These are phyloP conservation scores for Cyberlindnera samutprakarnensis DNA, from an alignment of 805 yeast species.

Conservation along the genomic window DNA sequence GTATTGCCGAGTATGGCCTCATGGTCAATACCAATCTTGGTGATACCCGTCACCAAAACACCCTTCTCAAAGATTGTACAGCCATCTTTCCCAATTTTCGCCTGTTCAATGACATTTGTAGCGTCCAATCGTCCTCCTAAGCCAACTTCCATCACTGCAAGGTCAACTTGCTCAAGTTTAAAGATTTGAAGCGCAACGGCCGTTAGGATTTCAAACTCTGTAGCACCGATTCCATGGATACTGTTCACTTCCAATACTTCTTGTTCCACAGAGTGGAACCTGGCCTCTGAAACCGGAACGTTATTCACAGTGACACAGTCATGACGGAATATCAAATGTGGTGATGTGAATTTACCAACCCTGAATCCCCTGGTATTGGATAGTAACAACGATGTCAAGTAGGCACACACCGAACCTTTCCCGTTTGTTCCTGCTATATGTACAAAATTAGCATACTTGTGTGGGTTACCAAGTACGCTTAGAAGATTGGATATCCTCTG, in stretches of 20 bases:
- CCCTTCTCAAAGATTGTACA: conserved; percentile 20
- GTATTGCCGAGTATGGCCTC: conserved; percentile 67
- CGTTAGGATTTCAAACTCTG: conserved; percentile 84
- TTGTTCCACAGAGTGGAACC: conserved; percentile 39
- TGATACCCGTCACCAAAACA: conserved; percentile 61
- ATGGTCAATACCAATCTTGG: conserved; percentile 86
- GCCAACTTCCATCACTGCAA: conserved; percentile 91
- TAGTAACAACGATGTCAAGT: conserved; percentile 57
- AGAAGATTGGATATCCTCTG: conserved; percentile 41
- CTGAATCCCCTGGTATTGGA: conserved; percentile 29
- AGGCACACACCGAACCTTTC: conserved; percentile 88
- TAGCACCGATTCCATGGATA: conserved; percentile 47
- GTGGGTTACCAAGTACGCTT: conserved; percentile 59
- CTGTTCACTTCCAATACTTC: conserved; percentile 35
- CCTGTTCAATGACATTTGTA: conserved; percentile 58
- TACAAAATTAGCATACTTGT: conserved; percentile 51
- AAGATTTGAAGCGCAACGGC: conserved; percentile 81
- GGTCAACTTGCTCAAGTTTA: conserved; percentile 45
- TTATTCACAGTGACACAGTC: conserved; percentile 72
- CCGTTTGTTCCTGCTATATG: conserved; percentile 98
- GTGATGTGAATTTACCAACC: conserved; percentile 84
- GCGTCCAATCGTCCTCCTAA: conserved; percentile 88
- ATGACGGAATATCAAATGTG: conserved; percentile 66
- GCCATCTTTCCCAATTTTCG: conserved; percentile 8
- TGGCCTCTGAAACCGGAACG: conserved; percentile 37